These are phyloP conservation scores for Aspergillus sp. DNA, from an alignment of 2,329 filamentous ascomycete species.

Conservation along the genomic window DNA sequence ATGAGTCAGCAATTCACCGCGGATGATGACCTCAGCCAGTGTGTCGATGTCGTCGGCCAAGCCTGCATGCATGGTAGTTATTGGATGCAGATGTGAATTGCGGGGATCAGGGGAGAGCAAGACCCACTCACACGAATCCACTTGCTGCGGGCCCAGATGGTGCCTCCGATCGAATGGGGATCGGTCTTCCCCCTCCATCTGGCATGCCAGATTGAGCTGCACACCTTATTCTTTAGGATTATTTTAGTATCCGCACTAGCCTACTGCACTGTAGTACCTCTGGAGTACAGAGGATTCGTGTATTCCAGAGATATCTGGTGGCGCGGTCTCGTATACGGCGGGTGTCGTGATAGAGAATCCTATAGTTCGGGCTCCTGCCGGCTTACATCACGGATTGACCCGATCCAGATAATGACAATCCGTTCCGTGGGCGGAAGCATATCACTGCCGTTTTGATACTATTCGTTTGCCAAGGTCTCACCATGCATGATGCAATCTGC, in stretches of 20 bases:
- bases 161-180: background rate
- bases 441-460: background rate
- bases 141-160: background rate
- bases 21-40: constrained; percentile 5
- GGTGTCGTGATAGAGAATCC: background rate
- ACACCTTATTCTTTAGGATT: too few relatives aligned
- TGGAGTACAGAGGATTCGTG: background rate
- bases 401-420: background rate
- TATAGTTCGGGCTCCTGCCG: background rate
- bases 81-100: background rate
- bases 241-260: too few relatives aligned
- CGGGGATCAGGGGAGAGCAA: background rate
- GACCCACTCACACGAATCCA: background rate
- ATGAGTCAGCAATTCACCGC: too few relatives aligned
- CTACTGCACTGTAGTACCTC: background rate
- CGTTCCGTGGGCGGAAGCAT: background rate
- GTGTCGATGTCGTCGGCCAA: constrained; percentile 5
- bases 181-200: background rate
- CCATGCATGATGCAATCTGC: background rate
- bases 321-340: background rate
- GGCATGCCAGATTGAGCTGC: background rate
- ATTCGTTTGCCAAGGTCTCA: background rate
- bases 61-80: background rate
- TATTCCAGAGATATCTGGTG: background rate
- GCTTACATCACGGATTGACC: constrained; percentile 6